These are phyloP conservation scores for Barnettozyma sp. DNA, from an alignment of 805 yeast species.

Conservation along the genomic window DNA sequence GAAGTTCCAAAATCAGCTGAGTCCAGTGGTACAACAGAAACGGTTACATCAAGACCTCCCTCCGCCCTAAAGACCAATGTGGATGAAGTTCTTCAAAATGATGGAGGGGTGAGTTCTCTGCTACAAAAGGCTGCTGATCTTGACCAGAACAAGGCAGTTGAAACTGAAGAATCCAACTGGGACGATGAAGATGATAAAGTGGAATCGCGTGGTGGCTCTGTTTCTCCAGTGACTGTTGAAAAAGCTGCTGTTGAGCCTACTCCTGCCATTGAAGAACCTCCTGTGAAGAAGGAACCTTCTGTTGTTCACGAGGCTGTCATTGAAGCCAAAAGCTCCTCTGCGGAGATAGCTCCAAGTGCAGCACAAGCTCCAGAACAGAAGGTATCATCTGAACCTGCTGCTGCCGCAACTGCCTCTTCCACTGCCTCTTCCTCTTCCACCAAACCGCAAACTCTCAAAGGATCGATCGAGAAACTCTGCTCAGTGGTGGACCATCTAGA, in stretches of 20 bases:
- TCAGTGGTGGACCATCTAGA: constrained; percentile 52
- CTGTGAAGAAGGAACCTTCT: constrained; percentile 10
- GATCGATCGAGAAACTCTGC: constrained; percentile 62
- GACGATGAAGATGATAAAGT: constrained; percentile 28
- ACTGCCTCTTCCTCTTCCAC: not conserved
- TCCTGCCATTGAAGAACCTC: not conserved
- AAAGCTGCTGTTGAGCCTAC: too few species aligned
- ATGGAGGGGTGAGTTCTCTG: constrained; percentile 37
- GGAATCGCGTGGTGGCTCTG: constrained; percentile 10
- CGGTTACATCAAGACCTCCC: too few species aligned
- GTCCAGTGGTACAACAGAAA: too few species aligned
- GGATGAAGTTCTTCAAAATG: constrained; percentile 42
- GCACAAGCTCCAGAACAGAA: constrained; percentile 7
- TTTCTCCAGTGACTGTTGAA: constrained; percentile 15
- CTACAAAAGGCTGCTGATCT: constrained; percentile 39
- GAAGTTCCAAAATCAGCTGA: too few species aligned
- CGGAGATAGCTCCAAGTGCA: too few species aligned
- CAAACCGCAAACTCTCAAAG: constrained; percentile 44
- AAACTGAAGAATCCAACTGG: constrained; percentile 27
- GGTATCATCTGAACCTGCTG: constrained; percentile 13
- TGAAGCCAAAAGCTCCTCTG: too few species aligned
- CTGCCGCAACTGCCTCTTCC: constrained; percentile 5
- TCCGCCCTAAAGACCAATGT: constrained; percentile 36
- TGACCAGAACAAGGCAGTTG: constrained; percentile 33
- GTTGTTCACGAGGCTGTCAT: constrained; percentile 10